phyloP scores from a whole-genome alignment of 257 asterid species.

The Catharanthus roseus region DNA sequence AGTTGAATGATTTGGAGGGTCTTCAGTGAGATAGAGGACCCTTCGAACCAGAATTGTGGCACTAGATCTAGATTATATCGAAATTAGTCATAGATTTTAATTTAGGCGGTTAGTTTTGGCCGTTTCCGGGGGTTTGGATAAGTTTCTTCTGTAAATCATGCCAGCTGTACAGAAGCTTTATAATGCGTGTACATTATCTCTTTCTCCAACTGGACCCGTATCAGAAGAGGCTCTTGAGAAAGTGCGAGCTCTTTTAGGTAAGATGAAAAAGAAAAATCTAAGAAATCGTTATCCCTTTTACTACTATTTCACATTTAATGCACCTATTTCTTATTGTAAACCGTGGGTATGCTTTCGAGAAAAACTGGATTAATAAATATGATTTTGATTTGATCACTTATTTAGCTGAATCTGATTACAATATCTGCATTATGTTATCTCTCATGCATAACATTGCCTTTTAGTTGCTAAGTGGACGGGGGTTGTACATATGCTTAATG shows the following conservation, averaged over 20 bases:
- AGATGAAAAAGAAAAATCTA: slow-evolving; percentile 15
- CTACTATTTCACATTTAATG: background rate
- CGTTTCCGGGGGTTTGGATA: slow-evolving; percentile 19
- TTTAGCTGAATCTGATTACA: slow-evolving; percentile 9
- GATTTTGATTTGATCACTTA: slow-evolving; percentile 1
- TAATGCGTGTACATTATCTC: slow-evolving; percentile 84
- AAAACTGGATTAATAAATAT: background rate
- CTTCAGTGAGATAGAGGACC: slow-evolving; percentile 32
- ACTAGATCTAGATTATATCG: slow-evolving; percentile 1
- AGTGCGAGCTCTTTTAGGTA: slow-evolving; percentile 84
- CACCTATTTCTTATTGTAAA: background rate
- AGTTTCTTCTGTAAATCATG: slow-evolving; percentile 53
- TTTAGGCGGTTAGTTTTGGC: slow-evolving; percentile 22
- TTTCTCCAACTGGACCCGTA: slow-evolving; percentile 81
- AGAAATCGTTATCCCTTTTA: background rate
- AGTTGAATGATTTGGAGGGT: slow-evolving; percentile 19
- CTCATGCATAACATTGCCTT: background rate
- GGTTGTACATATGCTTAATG: background rate
- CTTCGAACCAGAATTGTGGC: slow-evolving; percentile 17
- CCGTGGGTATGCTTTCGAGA: background rate
- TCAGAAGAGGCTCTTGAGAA: slow-evolving; percentile 91
- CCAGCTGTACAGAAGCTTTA: slow-evolving; percentile 98
- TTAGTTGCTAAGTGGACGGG: background rate
- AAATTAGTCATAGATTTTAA: slow-evolving; percentile 1
- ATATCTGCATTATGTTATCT: background rate